Base-by-base conservation (phyloP, 2,329 filamentous ascomycete genomes). In the Exophiala sp. region DNA sequence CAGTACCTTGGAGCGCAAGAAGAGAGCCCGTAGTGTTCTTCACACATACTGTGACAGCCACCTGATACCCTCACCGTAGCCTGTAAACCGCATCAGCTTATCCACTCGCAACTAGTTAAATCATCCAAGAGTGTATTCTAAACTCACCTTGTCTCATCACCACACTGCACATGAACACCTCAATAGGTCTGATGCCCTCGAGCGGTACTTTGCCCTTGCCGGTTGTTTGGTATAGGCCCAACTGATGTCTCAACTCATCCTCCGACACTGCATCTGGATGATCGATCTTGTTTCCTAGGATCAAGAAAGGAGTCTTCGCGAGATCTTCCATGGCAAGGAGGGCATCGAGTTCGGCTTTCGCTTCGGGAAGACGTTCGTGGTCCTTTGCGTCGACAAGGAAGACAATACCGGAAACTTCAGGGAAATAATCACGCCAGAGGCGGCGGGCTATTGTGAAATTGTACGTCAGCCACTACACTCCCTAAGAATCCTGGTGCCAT, bases 241-340 rank as follows among this genome's bases (percentile, higher is more conserved):
- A 78, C 69, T 90, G 86, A 68, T 91, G 85, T 70, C 93, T 82
- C 66, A 97, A 80, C 75, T 96, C 88, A 64, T 97, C 91, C 78
- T 98, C 93, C 59, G 86, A 91, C 47, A 97, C 84, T 57, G 93
- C 93, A 62, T 94, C 86, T 46, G 90, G 90, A 75, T 97, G 90
- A 71, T 98, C 93, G 70, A 98, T 98, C 82, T 98, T 98, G 82
- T 98, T 98, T 63, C 93, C 93, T 58, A 98, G 81, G 62, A 98
- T 82, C 55, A 97, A 81, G 70, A 97, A 97, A 47, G 93, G 93
- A 7, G 95, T 93, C 78, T 95, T 96, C 68, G 82, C 76, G 32
- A 98, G 81, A 68, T 97, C 91, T 74, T 98, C 93, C 91, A 98
- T 96, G 56, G 87, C 83, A 61, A 98, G 80, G 45, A 97, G 85